phyloP scores from a whole-genome alignment of 306 rosid genomes.

The Pyrus betulifolia region DNA sequence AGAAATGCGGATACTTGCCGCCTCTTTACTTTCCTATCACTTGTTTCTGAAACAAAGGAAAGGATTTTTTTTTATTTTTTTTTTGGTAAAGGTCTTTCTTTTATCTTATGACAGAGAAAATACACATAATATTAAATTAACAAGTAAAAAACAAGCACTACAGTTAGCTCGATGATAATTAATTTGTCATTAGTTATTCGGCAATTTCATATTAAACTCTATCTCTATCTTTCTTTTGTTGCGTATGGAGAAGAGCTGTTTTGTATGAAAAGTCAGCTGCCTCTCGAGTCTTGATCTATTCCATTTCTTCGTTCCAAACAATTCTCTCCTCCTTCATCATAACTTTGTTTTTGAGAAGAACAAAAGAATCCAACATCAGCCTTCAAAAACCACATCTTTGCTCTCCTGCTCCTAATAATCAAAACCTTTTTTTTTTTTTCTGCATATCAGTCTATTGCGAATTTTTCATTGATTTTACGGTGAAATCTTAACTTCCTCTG shows the following conservation, averaged over 20 bases:
- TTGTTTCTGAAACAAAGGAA: slow-evolving; percentile 16
- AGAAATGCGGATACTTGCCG: slow-evolving; percentile 91
- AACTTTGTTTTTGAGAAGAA: slow-evolving; percentile 24
- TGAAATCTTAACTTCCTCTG: too few species aligned
- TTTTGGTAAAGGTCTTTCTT: neutral
- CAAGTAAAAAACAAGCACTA: neutral
- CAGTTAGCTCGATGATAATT: slow-evolving; percentile 3
- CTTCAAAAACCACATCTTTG: slow-evolving; percentile 30
- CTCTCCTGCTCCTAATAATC: slow-evolving; percentile 24
- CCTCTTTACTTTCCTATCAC: slow-evolving; percentile 56
- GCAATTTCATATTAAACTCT: slow-evolving; percentile 1
- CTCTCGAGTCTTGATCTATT: slow-evolving; percentile 5
- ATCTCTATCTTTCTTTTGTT: slow-evolving; percentile 19
- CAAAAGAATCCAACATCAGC: neutral
- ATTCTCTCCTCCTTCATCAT: neutral
- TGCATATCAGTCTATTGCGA: neutral
- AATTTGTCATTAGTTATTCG: slow-evolving; percentile 6
- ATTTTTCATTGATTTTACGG: too few species aligned
- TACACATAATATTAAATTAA: neutral
- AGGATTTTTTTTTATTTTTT: neutral
- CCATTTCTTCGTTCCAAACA: slow-evolving; percentile 21
- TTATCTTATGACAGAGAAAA: neutral
- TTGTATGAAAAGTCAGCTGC: slow-evolving; percentile 87
- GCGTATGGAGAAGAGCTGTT: slow-evolving; percentile 57
- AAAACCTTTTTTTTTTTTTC: neutral